Evolutionary conservation across 129 eudicot genomes (phyloP), one percentile per base, ranked within the genome.

Genomic region (Artemisia annua): DNA sequence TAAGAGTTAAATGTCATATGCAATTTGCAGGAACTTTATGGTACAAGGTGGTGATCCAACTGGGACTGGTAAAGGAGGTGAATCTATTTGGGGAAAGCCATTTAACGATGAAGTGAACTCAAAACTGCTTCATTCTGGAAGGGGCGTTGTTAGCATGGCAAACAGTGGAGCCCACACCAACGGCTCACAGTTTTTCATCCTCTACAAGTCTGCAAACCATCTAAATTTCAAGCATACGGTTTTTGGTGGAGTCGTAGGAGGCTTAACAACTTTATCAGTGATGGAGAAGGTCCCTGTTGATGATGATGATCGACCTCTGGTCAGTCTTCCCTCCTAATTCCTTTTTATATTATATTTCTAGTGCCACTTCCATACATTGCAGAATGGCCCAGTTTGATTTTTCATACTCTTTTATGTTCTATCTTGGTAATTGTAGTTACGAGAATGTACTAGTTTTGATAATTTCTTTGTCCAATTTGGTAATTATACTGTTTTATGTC

Each of bases 31-130:
- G 77, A 95, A 95, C 77, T 95, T 95, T 70, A 95, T 95, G 99
- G 88, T 95, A 65, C 99, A 95, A 88, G 99, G 99, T 53, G 99
- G 99, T 71, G 99, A 95, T 85, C 97, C 99, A 54, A 95, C 91
- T 53, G 99, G 99, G 67, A 95, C 91, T 7, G 99, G 99, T 32
- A 88, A 62, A 81, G 99, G 99, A 56, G 99, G 99, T 13, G 94
- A 95, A 71, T 95, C 99, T 35, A 95, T 95, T 72, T 95, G 99
- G 99, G 99, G 99, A 39, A 84, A 95, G 77, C 83, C 91, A 14
- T 95, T 95, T 67, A 83, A 87, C 72, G 99, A 95, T 66, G 99
- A 95, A 84, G 84, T 95, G 44, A 84, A 95, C 83, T 95, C 99
- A 11, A 95, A 90, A 84, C 66, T 95, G 80, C 87, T 90, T 78